Evolutionary conservation across 1,284 basidiomycete genomes (phyloP), one percentile per base, ranked within the genome.

Genomic region (Puccinia polysora): DNA sequence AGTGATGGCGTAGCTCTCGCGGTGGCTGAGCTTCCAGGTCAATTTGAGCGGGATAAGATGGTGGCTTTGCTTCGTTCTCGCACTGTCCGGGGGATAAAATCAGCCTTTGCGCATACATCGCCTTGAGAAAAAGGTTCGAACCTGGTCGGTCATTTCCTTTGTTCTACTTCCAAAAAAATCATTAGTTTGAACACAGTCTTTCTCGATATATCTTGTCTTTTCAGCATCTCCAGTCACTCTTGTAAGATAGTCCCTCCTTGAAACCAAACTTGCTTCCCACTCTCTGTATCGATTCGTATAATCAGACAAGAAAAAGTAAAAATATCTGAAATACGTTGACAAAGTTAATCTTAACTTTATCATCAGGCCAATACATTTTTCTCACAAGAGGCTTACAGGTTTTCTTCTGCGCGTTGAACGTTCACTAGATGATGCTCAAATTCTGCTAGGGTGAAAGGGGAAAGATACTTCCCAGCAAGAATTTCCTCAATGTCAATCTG

Each of bases 391-490:
- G 34, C 67, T 70, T 32, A 70, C 67, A 70, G 23, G 20, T 70
- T 70, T 52, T 70, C 67, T 36, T 55, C 55, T 32, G 67, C 43
- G 47, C 32, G 67, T 52, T 70, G 55, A 10, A 70, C 67, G 28
- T 60, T 43, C 5, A 60, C 43, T 4, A 70, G 38, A 36, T 70
- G 58, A 6, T 70, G 55, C 38, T 60, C 43, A 60, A 70, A 70
- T 36, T 70, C 67, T 12, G 32, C 30, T 2, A 70, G 32, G 8
- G 67, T 70, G 30, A 60, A 60, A 10, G 67, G 67, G 7, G 67
- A 47, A 25, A 56, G 40, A 40, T 59, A 45, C 20, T 34, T 40
- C 15, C 55, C 55, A 23, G 40, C 45, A 49, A 70, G 56, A 47
- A 70, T 18, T 36, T 70, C 67, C 30, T 70, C 55, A 23, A 70